Percentiles rank a stretch among this genome's conserved stretches.
These are phyloP conservation scores for Cornus controversa DNA, from an alignment of 148 eudicot genomes.

Conservation along the genomic window DNA sequence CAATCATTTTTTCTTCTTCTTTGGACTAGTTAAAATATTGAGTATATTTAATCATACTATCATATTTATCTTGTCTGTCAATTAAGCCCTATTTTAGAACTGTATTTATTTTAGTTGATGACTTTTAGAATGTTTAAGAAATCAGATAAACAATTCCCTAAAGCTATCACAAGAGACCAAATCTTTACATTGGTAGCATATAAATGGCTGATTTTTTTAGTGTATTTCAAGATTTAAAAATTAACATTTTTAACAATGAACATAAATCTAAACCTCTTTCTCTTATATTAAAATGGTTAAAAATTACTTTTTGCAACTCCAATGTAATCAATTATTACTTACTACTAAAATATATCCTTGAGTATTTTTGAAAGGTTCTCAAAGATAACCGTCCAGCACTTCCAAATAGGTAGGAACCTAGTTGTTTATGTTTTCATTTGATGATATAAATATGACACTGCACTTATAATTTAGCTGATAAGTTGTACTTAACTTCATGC, in stretches of 20 bases:
- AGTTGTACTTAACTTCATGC: not conserved
- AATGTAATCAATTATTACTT: not conserved
- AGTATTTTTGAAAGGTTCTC: not conserved
- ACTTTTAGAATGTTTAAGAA: not conserved
- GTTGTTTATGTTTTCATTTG: not conserved
- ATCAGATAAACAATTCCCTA: not conserved
- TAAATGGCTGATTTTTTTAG: slow-evolving; percentile 8
- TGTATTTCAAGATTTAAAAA: slow-evolving; percentile 4
- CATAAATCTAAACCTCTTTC: not conserved
- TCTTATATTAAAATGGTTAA: not conserved
- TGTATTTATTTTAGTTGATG: not conserved
- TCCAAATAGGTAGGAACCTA: not conserved
- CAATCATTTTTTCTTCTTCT: slow-evolving; percentile 16
- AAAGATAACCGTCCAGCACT: not conserved
- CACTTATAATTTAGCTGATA: not conserved
- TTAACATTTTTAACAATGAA: not conserved
- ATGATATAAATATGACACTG: not conserved
- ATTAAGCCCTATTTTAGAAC: not conserved
- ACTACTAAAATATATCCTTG: not conserved
- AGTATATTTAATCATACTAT: slow-evolving; percentile 1
- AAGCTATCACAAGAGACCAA: not conserved
- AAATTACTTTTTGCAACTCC: not conserved
- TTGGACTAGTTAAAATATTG: slow-evolving; percentile 15
- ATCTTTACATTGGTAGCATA: slow-evolving; percentile 10
- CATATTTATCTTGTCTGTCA: slow-evolving; percentile 1